Evolutionary conservation across 2,329 filamentous ascomycete species (phyloP).

Genomic region (Pestalotiopsis sp.): DNA sequence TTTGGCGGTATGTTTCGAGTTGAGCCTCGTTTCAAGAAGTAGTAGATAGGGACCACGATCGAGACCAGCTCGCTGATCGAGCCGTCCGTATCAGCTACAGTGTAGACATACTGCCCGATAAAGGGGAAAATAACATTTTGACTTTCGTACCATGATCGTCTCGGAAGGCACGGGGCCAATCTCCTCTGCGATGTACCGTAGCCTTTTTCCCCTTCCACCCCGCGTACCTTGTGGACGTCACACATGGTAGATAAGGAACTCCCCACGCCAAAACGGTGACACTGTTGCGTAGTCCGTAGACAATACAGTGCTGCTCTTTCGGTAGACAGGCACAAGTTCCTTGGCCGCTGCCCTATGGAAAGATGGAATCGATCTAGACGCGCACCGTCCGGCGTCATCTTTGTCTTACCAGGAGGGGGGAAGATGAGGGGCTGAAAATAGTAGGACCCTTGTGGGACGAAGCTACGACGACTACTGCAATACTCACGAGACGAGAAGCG

Average conservation of each 20-base stretch:
- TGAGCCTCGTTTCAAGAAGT: background rate
- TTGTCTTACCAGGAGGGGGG: background rate
- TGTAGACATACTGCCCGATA: background rate
- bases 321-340: no score
- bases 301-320: no score
- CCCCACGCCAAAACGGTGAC: no score
- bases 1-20: no score
- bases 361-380: background rate
- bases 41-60: background rate
- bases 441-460: background rate
- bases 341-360: background rate
- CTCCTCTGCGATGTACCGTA: background rate
- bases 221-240: background rate
- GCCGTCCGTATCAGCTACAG: background rate
- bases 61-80: background rate
- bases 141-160: background rate
- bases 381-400: background rate
- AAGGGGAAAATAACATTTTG: background rate
- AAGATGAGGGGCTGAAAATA: background rate
- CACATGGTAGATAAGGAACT: background rate
- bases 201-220: background rate
- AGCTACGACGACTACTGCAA: no score
- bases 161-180: background rate
- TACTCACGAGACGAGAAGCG: no score
- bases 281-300: no score